Evolutionary conservation across 1,139 yeast species (phyloP), one percentile per base, ranked within the genome.

Genomic region (Pichia sorboxylosa): DNA sequence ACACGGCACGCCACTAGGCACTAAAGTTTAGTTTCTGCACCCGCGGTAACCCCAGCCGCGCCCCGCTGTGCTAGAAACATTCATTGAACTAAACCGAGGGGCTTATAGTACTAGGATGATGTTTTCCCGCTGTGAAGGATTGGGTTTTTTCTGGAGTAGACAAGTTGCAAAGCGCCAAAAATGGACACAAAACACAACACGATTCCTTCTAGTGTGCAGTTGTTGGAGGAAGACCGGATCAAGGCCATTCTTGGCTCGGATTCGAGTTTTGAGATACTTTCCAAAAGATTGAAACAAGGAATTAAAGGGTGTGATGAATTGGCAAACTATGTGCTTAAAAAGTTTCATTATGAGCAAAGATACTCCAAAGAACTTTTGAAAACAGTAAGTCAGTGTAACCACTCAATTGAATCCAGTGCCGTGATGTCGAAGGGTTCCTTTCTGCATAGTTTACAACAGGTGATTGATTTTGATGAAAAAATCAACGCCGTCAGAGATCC

Each of bases 291-390:
- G 39, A 90, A 90, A 55, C 87, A 79, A 51, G 74, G 87, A 42
- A 64, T 85, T 30, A 65, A 66, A 36, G 77, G 94, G 0, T 80
- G 93, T 39, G 94, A 84, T 46, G 97, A 90, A 51, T 75, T 84
- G 47, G 66, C 85, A 27, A 71, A 73, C 45, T 90, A 73, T 52
- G 63, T 87, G 39, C 80, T 80, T 52, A 82, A 79, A 54, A 79
- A 82, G 47, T 85, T 87, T 20, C 61, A 71, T 28, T 66, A 78
- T 36, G 96, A 85, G 55, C 82, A 77, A 43, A 93, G 81, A 39
- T 83, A 83, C 54, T 73, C 74, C 33, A 66, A 67, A 35, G 92
- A 81, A 46, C 56, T 83, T 42, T 73, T 74, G 49, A 82, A 84
- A 57, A 67, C 75, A 29, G 69, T 82, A 1, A 54, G 62, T 16